Percentiles rank a stretch among this genome's conserved stretches.
Evolutionary conservation across 192 early-diverging fungal species (phyloP).

Genomic region (Polychytrium aggregatum): DNA sequence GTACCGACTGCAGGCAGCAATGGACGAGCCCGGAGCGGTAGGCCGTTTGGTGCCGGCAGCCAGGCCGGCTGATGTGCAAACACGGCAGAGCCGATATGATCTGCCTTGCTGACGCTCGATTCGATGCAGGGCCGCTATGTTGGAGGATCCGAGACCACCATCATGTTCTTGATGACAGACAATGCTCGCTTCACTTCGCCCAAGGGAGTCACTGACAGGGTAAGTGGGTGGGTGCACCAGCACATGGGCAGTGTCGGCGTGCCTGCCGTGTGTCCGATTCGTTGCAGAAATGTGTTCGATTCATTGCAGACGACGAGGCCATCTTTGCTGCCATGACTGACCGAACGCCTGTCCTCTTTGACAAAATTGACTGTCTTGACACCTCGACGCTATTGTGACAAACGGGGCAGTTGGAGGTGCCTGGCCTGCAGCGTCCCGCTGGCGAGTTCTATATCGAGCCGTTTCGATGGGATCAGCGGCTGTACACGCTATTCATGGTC

Average conservation of each 20-base stretch:
- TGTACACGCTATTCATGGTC: slow-evolving; percentile 55
- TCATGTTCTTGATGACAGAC: slow-evolving; percentile 75
- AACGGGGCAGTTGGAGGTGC: slow-evolving; percentile 55
- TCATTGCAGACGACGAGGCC: slow-evolving; percentile 1
- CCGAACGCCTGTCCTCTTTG: slow-evolving; percentile 2
- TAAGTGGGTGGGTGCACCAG: too few relatives aligned
- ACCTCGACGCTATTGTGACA: too few relatives aligned
- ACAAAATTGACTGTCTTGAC: too few relatives aligned
- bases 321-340: not conserved
- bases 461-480: slow-evolving; percentile 72
- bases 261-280: too few relatives aligned
- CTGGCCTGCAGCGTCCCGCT: slow-evolving; percentile 49
- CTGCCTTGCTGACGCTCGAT: too few relatives aligned
- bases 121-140: slow-evolving; percentile 59
- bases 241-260: too few relatives aligned
- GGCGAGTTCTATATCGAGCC: slow-evolving; percentile 60
- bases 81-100: too few relatives aligned
- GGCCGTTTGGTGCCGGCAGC: not conserved
- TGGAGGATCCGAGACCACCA: slow-evolving; percentile 45
- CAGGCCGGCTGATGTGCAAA: too few relatives aligned
- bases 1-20: slow-evolving; percentile 46
- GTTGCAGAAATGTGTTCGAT: too few relatives aligned
- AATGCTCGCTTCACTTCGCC: slow-evolving; percentile 49
- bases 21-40: too few relatives aligned
- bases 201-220: too few relatives aligned